Base-by-base conservation (phyloP, 78 protist species). In the slime mould (Dictyostelium discoideum) region DNA sequence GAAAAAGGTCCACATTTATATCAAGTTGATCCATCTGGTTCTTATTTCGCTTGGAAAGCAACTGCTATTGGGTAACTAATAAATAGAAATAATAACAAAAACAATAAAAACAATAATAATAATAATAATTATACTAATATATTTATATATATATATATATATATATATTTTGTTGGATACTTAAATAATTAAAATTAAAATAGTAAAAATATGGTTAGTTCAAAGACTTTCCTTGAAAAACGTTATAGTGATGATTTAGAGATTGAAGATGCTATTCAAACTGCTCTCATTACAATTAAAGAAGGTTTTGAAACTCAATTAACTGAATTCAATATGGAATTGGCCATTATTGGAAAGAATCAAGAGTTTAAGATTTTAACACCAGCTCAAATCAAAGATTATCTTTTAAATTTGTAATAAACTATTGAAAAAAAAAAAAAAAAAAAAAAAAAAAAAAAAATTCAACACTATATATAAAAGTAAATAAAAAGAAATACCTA, bases 41-140 rank as follows among this genome's bases (percentile, higher is more conserved):
- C 99, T 11, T 99, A 94, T 98, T 98, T 73, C 18, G 98, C 98
- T 3, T 99, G 99, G 99, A 99, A 99, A 97, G 99, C 99, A 3
- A 57, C 99, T 3, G 99, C 99, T 16, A 98, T 99, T 79, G 99
- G 99, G 83, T 74, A 86, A 37, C 3, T 46, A 80, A 74, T 20
- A 32, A 11, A 32, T 32, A 32, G 37, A 1, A 32, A 32, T 32
- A 32, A 32, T 32, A 32, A 32, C 1, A 32, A 32, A 1, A 32
- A 32, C 1, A 32, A 32, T 32, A 32, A 32, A 1, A 32, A 32
- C 1, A 32, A 32, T 73, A 22, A 69, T 69, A 5, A 29, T 82
- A 24, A 5, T n/a, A 3, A 82, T 8, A 82, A 54, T 44, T 3
- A 44, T 48, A 20, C 48, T 20, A n/a, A 37, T 40, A 77, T 40